These are phyloP conservation scores for Austroboletus novae-zelandiae DNA, from an alignment of 1,284 basidiomycete genomes.

Conservation along the genomic window DNA sequence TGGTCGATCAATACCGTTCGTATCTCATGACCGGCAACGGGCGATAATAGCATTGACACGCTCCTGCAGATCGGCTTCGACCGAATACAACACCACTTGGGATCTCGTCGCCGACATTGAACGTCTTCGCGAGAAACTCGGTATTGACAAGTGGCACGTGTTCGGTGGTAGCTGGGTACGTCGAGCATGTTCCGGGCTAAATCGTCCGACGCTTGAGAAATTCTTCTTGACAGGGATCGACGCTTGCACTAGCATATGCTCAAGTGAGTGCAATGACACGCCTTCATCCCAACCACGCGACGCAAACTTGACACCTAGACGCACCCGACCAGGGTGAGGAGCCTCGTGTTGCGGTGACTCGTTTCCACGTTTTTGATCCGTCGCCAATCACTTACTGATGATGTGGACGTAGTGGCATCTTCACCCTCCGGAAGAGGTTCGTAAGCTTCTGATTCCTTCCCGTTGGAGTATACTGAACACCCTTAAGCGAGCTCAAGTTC, in stretches of 20 bases:
- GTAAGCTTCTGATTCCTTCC: constrained; percentile 1
- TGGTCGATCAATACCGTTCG: constrained; percentile 82
- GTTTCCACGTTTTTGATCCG: not conserved
- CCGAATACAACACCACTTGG: constrained; percentile 93
- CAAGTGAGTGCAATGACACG: constrained; percentile 46
- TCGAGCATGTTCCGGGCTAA: constrained; percentile 1
- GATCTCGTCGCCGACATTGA: constrained; percentile 92
- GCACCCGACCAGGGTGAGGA: constrained; percentile 80
- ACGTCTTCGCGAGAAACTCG: constrained; percentile 69
- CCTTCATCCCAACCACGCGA: not conserved
- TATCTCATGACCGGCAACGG: constrained; percentile 8
- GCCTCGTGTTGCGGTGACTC: constrained; percentile 73
- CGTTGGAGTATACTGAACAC: not conserved
- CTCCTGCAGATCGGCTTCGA: constrained; percentile 57
- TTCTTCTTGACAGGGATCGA: constrained; percentile 67
- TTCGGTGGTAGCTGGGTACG: constrained; percentile 89
- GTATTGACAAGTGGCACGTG: constrained; percentile 85
- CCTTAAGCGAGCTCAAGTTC: constrained; percentile 75
- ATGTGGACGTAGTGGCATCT: constrained; percentile 66
- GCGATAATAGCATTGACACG: constrained; percentile 11
- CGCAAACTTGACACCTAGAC: constrained; percentile 39
- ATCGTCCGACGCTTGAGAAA: not conserved
- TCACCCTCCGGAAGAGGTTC: constrained; percentile 77
- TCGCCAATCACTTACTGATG: not conserved
- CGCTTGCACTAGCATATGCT: constrained; percentile 85